Evolutionary conservation across 2,329 filamentous ascomycete genomes (phyloP).

Genomic region (Beauveria pseudobassiana): DNA sequence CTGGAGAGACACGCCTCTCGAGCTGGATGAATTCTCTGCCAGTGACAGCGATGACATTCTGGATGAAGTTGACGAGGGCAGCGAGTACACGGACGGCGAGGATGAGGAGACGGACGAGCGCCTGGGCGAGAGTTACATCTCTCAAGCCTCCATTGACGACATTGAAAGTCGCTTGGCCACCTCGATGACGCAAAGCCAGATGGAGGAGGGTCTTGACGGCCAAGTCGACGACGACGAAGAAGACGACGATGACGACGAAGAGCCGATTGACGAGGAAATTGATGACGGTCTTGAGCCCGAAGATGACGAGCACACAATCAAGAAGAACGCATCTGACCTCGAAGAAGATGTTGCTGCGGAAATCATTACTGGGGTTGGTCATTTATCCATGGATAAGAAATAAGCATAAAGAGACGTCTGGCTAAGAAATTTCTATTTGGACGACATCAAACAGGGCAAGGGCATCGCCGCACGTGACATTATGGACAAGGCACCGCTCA

Average conservation of each 20-base stretch:
- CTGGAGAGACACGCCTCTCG: constrained; percentile 80
- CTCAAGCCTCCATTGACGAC: constrained; percentile 40
- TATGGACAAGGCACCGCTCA: constrained; percentile 12
- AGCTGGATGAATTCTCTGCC: constrained; percentile 81
- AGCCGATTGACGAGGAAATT: constrained; percentile 22
- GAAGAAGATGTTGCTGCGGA: constrained; percentile 46
- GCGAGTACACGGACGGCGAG: constrained; percentile 36
- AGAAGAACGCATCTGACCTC: constrained; percentile 18
- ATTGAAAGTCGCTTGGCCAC: constrained; percentile 28
- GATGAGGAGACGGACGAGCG: constrained; percentile 32
- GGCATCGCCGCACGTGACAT: constrained; percentile 4
- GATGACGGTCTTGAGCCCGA: constrained; percentile 32
- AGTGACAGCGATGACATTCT: constrained; percentile 59
- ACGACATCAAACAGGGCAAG: not conserved
- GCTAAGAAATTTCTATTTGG: constrained; percentile 1
- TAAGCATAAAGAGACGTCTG: constrained; percentile 15
- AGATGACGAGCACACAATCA: constrained; percentile 23
- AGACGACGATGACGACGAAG: constrained; percentile 19
- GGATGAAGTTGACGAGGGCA: constrained; percentile 41
- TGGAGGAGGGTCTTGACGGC: constrained; percentile 27
- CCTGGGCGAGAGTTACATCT: constrained; percentile 50
- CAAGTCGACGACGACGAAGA: constrained; percentile 33
- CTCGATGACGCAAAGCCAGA: constrained; percentile 25
- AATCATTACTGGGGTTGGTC: constrained; percentile 51
- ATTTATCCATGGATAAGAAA: constrained; percentile 40